Conservation (phyloP, 768 basidiomycete genomes). For the Rhodotorula kratochvilovae region DNA sequence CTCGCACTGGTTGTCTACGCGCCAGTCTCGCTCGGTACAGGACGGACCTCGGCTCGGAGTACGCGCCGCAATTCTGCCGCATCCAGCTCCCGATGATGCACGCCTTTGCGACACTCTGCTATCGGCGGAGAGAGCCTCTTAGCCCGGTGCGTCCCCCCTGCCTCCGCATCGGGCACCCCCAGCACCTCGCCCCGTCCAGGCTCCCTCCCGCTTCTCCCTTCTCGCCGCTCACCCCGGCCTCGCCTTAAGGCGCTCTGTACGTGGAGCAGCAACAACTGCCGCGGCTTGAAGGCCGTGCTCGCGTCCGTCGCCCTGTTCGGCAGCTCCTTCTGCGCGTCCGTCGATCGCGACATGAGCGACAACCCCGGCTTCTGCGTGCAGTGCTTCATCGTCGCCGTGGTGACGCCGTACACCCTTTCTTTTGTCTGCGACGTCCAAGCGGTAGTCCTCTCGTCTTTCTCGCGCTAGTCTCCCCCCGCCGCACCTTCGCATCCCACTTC, state of each 20-base stretch:
- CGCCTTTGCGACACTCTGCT: constrained; percentile 87
- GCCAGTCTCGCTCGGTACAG: constrained; percentile 68
- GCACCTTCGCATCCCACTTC: too few species aligned
- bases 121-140: constrained; percentile 88
- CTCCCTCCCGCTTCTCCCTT: too few species aligned
- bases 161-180: neutral
- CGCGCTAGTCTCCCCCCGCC: neutral
- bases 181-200: neutral
- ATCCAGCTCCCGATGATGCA: constrained; percentile 99
- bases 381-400: neutral
- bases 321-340: constrained; percentile 59
- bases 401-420: neutral
- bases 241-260: too few species aligned
- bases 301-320: constrained; percentile 89
- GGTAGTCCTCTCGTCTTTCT: constrained; percentile 11
- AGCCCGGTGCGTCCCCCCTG: constrained; percentile 23
- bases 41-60: constrained; percentile 99
- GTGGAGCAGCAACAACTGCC: constrained; percentile 96
- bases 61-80: constrained; percentile 94
- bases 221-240: too few species aligned
- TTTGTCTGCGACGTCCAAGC: neutral
- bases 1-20: constrained; percentile 77
- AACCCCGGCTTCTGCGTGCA: constrained; percentile 10
- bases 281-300: constrained; percentile 88
- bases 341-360: constrained; percentile 22